Evolutionary conservation across 2,329 filamentous ascomycete species (phyloP), one percentile per base, ranked within the genome.

Genomic region (Sclerotinia minor): DNA sequence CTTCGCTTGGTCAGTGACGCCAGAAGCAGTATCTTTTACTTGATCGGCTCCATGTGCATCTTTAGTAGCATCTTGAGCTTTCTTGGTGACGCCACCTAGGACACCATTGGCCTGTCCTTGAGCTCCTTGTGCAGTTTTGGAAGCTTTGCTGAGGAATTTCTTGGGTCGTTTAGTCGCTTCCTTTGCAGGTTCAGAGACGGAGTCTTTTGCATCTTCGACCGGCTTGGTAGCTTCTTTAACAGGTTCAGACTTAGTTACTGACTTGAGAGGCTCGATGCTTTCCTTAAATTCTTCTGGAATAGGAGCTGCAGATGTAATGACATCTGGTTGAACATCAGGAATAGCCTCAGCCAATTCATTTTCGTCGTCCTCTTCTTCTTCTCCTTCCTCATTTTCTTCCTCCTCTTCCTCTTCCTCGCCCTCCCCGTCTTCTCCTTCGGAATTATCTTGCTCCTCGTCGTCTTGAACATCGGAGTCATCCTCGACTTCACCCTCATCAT

Each of bases 91-190:
- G 17, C 26, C 65, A 8, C 19, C 44, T 11, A 26, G 11, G 58
- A 65, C 2, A 15, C 44, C 44, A n/a, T 59, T 65, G 5, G 5
- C 49, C 29, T 64, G 49, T 21, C 35, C 61, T 21, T 54, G 49
- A n/a, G 24, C 17, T 15, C 45, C 38, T 52, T 67, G 66, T 8
- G 66, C 59, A 6, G 59, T 29, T 38, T 64, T 65, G 21, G 58
- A 55, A 47, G 66, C 59, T 50, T 67, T 67, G 29, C 66, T 65
- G 11, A 67, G 26, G 26, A 67, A 67, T 19, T 67, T 67, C 65
- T 67, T 67, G 5, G 65, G 65, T 3, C 57, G 57, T 45, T 67
- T 63, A 15, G 45, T 35, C 2, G n/a, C 59, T 19, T 63, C 59
- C 32, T 50, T 63, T 6, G 9, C 49, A 21, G 57, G 38, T 15